Base-by-base conservation (phyloP, 352 stramenopile species). In the Phytophthora vignae region DNA sequence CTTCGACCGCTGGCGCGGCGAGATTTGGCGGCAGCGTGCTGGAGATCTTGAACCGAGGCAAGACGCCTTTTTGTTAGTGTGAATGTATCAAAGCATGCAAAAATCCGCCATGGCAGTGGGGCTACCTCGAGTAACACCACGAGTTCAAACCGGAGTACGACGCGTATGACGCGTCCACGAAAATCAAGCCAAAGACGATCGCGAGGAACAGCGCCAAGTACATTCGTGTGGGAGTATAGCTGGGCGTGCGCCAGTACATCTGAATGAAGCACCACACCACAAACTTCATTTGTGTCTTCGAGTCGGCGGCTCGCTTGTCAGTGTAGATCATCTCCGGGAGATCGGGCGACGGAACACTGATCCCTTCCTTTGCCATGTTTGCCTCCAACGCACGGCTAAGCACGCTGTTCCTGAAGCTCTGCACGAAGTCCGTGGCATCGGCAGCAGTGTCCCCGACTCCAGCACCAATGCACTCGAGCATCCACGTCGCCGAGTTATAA, bases 11-110 rank as follows among this genome's bases (percentile, higher is more conserved):
- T 8, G 83, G 83, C 48, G 67, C 72, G 46, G 54, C 67, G 21
- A 79, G 78, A 0, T 77, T 91, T n/a, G 88, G 86, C 44, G 84
- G 90, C 31, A 99, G 93, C 60, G 78, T 99, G 0, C 88, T 95
- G 68, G 96, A 98, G 55, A 91, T 99, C 31, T 82, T 99, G 19
- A 98, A 98, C 78, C 85, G 96, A 48, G 97, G 93, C 63, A 96
- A 98, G 70, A 99, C 97, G 4, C 76, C 83, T n/a, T n/a, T n/a
- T n/a, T n/a, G n/a, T n/a, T n/a, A n/a, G n/a, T 27, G 25, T 27
- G 3, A 27, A 27, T 27, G 25, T 27, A 27, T 27, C 25, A 27
- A 27, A 27, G 25, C 25, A 27, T 27, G 25, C 25, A 27, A 27
- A 27, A 27, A 27, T 27, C 25, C 25, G 3, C 25, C 25, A 27